These are phyloP conservation scores for Isoetes taiwanensis DNA, from an alignment of 75 land plant genomes.

Conservation along the genomic window DNA sequence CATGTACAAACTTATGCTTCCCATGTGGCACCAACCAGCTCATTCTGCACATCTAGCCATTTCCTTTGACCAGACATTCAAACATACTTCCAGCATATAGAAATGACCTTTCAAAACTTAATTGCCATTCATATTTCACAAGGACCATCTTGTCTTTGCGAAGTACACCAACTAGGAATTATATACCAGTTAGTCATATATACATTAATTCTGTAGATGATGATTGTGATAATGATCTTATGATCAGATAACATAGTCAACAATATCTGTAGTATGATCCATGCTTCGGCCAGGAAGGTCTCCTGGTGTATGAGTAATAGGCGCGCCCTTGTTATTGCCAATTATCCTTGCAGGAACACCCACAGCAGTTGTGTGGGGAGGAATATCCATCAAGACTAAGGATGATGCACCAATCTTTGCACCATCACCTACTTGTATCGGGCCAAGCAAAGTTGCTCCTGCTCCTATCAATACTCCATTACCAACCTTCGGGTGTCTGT, in stretches of 20 bases:
- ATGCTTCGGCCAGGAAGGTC: conserved; percentile 41
- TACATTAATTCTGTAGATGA: too few species aligned
- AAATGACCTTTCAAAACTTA: too few species aligned
- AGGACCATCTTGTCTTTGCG: too few species aligned
- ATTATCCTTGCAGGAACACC: conserved; percentile 62
- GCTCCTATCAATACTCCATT: conserved; percentile 69
- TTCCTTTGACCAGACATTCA: too few species aligned
- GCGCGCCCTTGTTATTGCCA: conserved; percentile 32
- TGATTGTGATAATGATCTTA: too few species aligned
- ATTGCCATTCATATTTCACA: too few species aligned
- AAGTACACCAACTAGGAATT: too few species aligned
- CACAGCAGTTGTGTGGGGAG: conserved; percentile 53
- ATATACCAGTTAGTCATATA: too few species aligned
- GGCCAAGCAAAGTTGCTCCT: conserved; percentile 54
- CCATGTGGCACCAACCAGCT: too few species aligned
- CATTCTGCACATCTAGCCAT: too few species aligned
- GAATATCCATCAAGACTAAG: conserved; percentile 57
- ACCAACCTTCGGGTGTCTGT: conserved; percentile 71
- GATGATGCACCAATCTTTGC: conserved; percentile 78
- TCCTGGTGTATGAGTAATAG: conserved; percentile 15
- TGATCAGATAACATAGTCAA: conserved; percentile 43
- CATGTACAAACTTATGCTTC: too few species aligned
- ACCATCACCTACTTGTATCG: conserved; percentile 51
- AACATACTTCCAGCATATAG: too few species aligned
- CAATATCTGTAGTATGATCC: conserved; percentile 56